These are phyloP conservation scores for Globisporangium camurandrum DNA, from an alignment of 352 stramenopile genomes.

Conservation along the genomic window DNA sequence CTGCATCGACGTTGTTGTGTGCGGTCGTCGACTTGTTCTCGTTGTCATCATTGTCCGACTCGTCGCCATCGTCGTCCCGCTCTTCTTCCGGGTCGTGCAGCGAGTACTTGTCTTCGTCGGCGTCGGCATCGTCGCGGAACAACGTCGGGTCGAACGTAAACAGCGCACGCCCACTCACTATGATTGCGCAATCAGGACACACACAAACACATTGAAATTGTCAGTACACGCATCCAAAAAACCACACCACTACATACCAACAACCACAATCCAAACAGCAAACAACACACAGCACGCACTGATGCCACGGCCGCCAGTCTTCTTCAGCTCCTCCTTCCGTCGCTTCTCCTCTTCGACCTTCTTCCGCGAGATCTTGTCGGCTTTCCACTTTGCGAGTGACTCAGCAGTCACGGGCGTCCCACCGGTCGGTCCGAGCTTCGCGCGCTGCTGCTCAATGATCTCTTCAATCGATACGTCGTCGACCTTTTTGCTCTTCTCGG, in stretches of 20 bases:
- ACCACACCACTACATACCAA: not conserved
- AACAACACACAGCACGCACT: constrained; percentile 48
- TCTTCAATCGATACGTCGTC: constrained; percentile 85
- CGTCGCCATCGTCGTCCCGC: constrained; percentile 13
- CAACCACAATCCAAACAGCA: not conserved
- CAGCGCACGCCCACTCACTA: constrained; percentile 87
- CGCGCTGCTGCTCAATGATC: constrained; percentile 87
- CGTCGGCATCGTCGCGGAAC: constrained; percentile 88
- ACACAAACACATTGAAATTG: constrained; percentile 6
- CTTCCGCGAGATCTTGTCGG: constrained; percentile 70
- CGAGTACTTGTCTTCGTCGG: constrained; percentile 80
- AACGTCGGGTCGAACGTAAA: constrained; percentile 88
- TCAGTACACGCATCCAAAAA: constrained; percentile 6
- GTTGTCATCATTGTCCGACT: constrained; percentile 22
- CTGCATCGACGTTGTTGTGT: constrained; percentile 37
- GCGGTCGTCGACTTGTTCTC: constrained; percentile 44
- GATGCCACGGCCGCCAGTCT: constrained; percentile 65
- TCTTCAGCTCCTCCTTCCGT: constrained; percentile 83
- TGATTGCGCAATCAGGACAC: too few relatives aligned
- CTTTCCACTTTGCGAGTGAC: constrained; percentile 86
- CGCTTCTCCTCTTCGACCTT: constrained; percentile 75
- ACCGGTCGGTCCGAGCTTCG: constrained; percentile 75
- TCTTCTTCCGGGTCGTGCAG: constrained; percentile 51
- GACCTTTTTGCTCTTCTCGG: constrained; percentile 78
- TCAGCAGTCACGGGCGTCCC: constrained; percentile 86